Evolutionary conservation across 495 filamentous ascomycete genomes (phyloP).

Genomic region (Penicillium ucsense): DNA sequence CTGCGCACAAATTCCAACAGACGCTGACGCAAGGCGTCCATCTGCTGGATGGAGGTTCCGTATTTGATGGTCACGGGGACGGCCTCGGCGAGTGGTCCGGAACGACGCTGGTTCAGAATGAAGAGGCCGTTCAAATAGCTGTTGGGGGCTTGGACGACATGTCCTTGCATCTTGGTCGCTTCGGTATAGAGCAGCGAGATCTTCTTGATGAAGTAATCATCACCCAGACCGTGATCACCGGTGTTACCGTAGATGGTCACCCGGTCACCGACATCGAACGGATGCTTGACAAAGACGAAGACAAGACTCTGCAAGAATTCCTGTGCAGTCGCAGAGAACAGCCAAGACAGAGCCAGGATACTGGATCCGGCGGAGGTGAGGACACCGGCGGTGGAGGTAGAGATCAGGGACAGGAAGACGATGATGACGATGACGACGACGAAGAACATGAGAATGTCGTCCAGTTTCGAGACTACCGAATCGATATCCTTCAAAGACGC

Average conservation of each 20-base stretch:
- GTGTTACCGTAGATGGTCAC: constrained; percentile 89
- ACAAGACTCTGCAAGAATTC: constrained; percentile 87
- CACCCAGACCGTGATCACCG: constrained; percentile 62
- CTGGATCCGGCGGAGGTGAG: constrained; percentile 80
- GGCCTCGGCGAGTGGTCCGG: constrained; percentile 80
- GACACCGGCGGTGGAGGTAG: constrained; percentile 75
- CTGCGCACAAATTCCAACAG: constrained; percentile 74
- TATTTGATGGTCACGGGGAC: constrained; percentile 78
- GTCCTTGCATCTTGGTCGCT: constrained; percentile 97
- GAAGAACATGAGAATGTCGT: constrained; percentile 79
- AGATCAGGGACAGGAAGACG: constrained; percentile 82
- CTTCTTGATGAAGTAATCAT: constrained; percentile 94
- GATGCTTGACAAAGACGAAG: constrained; percentile 97
- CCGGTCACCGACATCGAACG: constrained; percentile 92
- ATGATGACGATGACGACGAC: constrained; percentile 69
- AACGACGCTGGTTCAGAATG: constrained; percentile 88
- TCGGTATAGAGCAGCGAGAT: constrained; percentile 93
- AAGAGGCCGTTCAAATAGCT: constrained; percentile 86
- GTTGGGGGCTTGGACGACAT: constrained; percentile 93
- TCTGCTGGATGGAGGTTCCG: constrained; percentile 78
- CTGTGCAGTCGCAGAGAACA: constrained; percentile 85
- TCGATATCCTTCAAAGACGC: constrained; percentile 92
- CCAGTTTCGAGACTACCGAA: constrained; percentile 87
- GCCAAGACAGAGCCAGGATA: constrained; percentile 81
- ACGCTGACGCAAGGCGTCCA: constrained; percentile 72